Conservation (phyloP, 352 stramenopile genomes). For the Thraustochytrium sp. region DNA sequence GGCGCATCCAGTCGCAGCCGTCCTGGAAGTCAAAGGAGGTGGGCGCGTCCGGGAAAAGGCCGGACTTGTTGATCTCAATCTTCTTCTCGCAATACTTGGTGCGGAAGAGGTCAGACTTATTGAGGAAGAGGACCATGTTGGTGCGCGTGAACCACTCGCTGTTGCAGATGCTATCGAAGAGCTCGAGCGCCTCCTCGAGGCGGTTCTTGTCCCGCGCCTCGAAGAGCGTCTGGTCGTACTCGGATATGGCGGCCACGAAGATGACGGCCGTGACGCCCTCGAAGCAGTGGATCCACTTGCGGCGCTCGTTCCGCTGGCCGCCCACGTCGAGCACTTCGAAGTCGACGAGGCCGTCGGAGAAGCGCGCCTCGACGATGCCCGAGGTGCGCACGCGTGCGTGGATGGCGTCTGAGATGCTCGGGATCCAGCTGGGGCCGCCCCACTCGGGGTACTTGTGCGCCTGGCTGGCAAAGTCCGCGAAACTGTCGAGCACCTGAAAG, state of each 20-base stretch:
- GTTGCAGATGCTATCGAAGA: constrained; percentile 91
- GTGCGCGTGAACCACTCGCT: constrained; percentile 89
- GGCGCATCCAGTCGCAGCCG: constrained; percentile 68
- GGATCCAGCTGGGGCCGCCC: constrained; percentile 59
- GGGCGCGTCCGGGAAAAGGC: background rate
- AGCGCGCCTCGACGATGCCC: constrained; percentile 73
- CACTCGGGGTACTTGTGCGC: constrained; percentile 23
- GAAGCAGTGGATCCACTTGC: constrained; percentile 91
- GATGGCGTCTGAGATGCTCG: constrained; percentile 73
- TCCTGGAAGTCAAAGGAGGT: constrained; percentile 60
- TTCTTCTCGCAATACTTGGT: constrained; percentile 84
- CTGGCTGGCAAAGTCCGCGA: constrained; percentile 37
- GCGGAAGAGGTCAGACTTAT: constrained; percentile 93
- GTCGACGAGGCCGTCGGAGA: constrained; percentile 82
- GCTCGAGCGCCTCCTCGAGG: constrained; percentile 89
- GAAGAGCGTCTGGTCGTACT: constrained; percentile 91
- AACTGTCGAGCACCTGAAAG: constrained; percentile 54
- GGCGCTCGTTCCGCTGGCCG: constrained; percentile 82
- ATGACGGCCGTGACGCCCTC: constrained; percentile 91
- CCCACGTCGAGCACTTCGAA: constrained; percentile 96
- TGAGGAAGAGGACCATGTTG: constrained; percentile 93
- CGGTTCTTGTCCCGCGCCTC: constrained; percentile 88
- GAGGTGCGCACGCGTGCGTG: constrained; percentile 71
- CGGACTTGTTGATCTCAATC: constrained; percentile 49
- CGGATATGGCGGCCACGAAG: constrained; percentile 86